phyloP scores from a whole-genome alignment of 2,329 filamentous ascomycete species.

The Hymenoscyphus infarciens region DNA sequence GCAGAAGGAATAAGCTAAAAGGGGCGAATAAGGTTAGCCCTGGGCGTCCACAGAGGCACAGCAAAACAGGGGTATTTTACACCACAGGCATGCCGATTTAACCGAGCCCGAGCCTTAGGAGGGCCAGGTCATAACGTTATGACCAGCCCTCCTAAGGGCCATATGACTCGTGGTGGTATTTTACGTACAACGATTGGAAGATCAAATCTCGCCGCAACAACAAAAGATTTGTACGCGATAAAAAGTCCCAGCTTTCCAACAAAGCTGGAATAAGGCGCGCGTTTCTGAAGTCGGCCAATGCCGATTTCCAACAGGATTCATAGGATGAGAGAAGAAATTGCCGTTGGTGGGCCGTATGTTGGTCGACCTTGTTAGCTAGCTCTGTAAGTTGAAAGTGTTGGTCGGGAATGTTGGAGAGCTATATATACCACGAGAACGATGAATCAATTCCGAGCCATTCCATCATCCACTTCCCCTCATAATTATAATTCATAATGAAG shows the following conservation, averaged over 20 bases:
- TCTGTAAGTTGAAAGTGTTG: not conserved
- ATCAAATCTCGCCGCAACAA: not conserved
- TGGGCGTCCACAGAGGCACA: not conserved
- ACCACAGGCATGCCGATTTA: too few species aligned
- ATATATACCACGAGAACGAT: not conserved
- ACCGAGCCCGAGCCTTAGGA: too few species aligned
- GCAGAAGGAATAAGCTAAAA: not conserved
- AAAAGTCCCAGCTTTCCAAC: too few species aligned
- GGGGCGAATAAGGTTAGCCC: not conserved
- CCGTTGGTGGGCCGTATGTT: not conserved
- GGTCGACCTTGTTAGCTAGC: not conserved
- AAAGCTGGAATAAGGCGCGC: too few species aligned
- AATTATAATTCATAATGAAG: not conserved
- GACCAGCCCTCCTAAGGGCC: too few species aligned
- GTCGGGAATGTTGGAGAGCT: not conserved
- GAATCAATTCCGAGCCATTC: not conserved
- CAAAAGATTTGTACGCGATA: not conserved
- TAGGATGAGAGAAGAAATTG: not conserved
- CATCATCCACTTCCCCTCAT: not conserved
- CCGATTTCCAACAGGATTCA: not conserved
- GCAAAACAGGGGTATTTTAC: not conserved
- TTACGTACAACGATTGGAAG: not conserved
- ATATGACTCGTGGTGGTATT: too few species aligned
- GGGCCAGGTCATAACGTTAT: too few species aligned
- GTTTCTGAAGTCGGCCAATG: not conserved